Evolutionary conservation across 2,329 filamentous ascomycete genomes (phyloP), one percentile per base, ranked within the genome.

Genomic region (Penicillium corylophilum): DNA sequence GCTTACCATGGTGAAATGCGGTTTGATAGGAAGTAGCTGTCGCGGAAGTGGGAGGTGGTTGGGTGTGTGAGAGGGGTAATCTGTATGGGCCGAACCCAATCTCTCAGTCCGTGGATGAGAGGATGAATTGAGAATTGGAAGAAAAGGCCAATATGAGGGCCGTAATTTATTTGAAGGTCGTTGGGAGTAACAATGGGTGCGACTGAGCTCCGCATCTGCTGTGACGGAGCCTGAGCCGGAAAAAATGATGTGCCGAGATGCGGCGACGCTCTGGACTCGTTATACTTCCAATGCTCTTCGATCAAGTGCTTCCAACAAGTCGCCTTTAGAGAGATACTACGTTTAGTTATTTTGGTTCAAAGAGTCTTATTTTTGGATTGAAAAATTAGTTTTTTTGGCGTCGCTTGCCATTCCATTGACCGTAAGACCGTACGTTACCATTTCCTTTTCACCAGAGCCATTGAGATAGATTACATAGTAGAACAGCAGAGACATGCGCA

Each of bases 241-340:
- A 63, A 64, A 60, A 61, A 49, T 50, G 42, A 59, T 60, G 39
- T 44, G 48, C 59, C 59, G 60, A 63, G 48, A 52, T 51, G 31
- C 40, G n/a, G 29, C n/a, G n/a, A 33, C 12, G 36, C 36, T 47
- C 35, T 20, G 9, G 18, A 20, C 18, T 40, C 22, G 39, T 8
- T 52, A 38, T 12, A 6, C 35, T 38, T 5, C 3, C 16, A 29
- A 51, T 52, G 48, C 39, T 51, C 39, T 13, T n/a, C n/a, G n/a
- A n/a, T n/a, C 26, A 28, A 28, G 7, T 10, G 26, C 26, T 9
- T 24, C 9, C n/a, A 35, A 35, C 7, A 10, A 9, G 5, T 16
- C 16, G 20, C 10, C 5, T 20, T 12, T 10, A 1, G 16, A 8
- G 16, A 16, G 23, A 26, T n/a, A n/a, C 22, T n/a, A 28, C 1